Base-by-base conservation (phyloP, 495 filamentous ascomycete genomes). In the Acidomyces sp. region DNA sequence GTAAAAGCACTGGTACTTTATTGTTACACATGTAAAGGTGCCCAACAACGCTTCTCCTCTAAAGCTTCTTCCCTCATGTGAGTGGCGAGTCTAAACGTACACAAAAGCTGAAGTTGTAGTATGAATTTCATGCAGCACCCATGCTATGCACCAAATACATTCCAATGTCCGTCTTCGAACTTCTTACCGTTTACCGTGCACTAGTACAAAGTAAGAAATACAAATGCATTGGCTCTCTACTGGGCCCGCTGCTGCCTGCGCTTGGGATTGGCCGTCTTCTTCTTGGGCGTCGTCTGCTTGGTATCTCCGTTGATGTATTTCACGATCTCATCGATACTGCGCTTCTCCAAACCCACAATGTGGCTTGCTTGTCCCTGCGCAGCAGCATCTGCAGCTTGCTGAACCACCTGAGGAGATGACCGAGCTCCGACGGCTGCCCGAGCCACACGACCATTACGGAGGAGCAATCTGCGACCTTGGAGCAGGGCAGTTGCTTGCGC, bases 291-390 rank as follows among this genome's bases (percentile, higher is more conserved):
- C 54, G 71, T 70, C 41, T 70, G 68, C 49, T 72, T 72, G 47
- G 71, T 68, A n/a, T 76, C 77, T 15, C 83, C 84, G 56, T 88
- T 82, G 51, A 90, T 90, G 59, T 82, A 92, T 54, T 78, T 80
- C 49, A 93, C 56, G 30, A 93, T 61, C 53, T 93, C 84, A 42
- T 93, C 84, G 34, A 93, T 80, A 60, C 70, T 86, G 43, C 84
- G 62, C 18, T 72, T 69, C 52, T 90, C 84, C 44, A 81, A 55
- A 18, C 57, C 61, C 12, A 6, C 7, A 6, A 18, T 6, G 6
- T 18, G 9, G 6, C 9, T 18, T 6, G 12, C 20, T 6, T 12
- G 12, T 9, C 9, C 9, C 15, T 34, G 31, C 16, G 6, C 31
- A 6, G 7, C 12, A 18, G 9, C 16, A 18, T 12, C 12, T 13